Percentiles rank a stretch among this genome's conserved stretches.
Evolutionary conservation across 192 early-diverging fungal species (phyloP).

Genomic region (Linnemannia exigua): DNA sequence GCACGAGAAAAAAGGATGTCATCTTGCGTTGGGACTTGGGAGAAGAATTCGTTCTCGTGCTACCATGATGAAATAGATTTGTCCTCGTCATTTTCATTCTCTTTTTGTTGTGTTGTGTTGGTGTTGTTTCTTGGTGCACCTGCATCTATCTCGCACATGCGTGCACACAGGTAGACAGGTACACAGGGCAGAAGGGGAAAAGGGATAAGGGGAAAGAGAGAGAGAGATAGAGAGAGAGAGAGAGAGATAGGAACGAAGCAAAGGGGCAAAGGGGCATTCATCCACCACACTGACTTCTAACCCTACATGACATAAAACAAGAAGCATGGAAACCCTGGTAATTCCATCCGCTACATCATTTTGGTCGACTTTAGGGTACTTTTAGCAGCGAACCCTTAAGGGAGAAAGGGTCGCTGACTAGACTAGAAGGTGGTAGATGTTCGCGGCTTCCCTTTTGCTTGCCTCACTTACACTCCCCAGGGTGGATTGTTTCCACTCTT

Average conservation of each 20-base stretch:
- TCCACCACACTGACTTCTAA: neutral
- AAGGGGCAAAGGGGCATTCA: slow-evolving; percentile 1
- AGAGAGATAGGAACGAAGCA: neutral
- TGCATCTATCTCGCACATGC: too few relatives aligned
- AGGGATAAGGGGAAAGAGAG: too few relatives aligned
- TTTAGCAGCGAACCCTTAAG: neutral
- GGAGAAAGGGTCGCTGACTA: neutral
- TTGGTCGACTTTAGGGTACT: neutral
- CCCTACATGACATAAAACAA: neutral
- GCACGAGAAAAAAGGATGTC: neutral
- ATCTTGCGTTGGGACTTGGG: neutral
- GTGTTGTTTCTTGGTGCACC: neutral
- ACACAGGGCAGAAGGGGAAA: neutral
- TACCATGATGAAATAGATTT: neutral
- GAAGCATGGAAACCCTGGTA: too few relatives aligned
- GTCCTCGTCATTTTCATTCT: neutral
- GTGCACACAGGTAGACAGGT: too few relatives aligned
- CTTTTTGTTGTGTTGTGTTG: neutral
- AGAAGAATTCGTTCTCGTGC: neutral
- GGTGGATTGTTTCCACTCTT: neutral
- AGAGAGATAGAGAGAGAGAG: neutral
- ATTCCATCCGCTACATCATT: neutral
- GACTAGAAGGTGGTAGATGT: neutral
- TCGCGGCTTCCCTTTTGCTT: too few relatives aligned
- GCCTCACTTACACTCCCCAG: too few relatives aligned